phyloP scores from a whole-genome alignment of 257 asterid species.

The Rauvolfia tetraphylla region DNA sequence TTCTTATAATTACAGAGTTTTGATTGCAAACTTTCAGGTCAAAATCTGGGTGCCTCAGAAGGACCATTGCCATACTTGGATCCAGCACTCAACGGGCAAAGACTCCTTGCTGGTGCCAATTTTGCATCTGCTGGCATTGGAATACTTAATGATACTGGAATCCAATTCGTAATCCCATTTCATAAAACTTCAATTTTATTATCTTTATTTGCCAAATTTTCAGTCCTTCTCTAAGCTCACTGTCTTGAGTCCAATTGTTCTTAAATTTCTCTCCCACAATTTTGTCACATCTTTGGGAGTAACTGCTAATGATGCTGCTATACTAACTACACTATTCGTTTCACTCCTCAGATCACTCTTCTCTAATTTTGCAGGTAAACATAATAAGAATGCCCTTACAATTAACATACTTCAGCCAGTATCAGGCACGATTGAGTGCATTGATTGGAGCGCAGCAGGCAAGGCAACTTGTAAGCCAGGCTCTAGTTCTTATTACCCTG shows the following conservation, averaged over 20 bases:
- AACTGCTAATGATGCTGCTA: background rate
- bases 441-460: slow-evolving; percentile 47
- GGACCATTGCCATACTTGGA: slow-evolving; percentile 67
- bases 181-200: background rate
- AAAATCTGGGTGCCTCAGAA: slow-evolving; percentile 53
- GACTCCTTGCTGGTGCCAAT: slow-evolving; percentile 66
- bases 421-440: slow-evolving; percentile 50
- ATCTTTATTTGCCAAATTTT: background rate
- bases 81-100: slow-evolving; percentile 51
- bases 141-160: slow-evolving; percentile 77
- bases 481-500: slow-evolving; percentile 67
- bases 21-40: slow-evolving; percentile 35
- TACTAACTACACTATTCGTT: background rate
- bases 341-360: background rate
- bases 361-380: slow-evolving; percentile 46
- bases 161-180: slow-evolving; percentile 58
- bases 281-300: background rate
- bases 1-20: background rate
- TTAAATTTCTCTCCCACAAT: background rate
- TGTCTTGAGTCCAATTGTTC: background rate
- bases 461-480: slow-evolving; percentile 43
- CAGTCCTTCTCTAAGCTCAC: background rate
- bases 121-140: slow-evolving; percentile 89
- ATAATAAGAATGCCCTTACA: slow-evolving; percentile 61
- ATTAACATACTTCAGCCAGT: slow-evolving; percentile 53